Evolutionary conservation across 139 green algal species (phyloP).

Genomic region (Chlorella sp.): DNA sequence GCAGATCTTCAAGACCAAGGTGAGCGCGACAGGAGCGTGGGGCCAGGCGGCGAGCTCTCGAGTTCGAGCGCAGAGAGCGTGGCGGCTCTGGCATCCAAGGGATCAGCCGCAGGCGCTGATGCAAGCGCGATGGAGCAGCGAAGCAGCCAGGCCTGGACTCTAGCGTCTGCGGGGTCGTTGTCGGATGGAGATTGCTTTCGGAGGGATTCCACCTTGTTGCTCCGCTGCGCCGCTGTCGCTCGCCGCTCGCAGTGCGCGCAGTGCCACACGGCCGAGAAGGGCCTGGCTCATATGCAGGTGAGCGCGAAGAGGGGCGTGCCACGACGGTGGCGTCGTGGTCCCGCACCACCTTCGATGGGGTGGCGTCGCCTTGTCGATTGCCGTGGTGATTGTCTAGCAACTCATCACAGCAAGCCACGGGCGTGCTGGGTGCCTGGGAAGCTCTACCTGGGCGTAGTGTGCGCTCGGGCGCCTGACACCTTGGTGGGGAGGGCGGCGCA

Average conservation of each 20-base stretch:
- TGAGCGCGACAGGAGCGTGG: too few relatives aligned
- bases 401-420: background rate
- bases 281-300: conserved; percentile 95
- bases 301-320: background rate
- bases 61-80: background rate
- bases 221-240: too few relatives aligned
- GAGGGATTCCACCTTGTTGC: too few relatives aligned
- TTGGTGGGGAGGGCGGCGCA: too few relatives aligned
- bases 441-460: background rate
- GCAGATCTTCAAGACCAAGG: conserved; percentile 17
- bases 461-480: too few relatives aligned
- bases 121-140: background rate
- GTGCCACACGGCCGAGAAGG: conserved; percentile 91
- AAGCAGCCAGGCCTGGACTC: background rate
- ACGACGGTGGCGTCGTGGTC: background rate
- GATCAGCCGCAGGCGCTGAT: background rate
- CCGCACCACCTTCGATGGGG: background rate
- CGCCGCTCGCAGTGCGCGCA: conserved; percentile 58
- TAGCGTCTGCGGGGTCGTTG: too few relatives aligned
- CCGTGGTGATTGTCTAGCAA: too few relatives aligned
- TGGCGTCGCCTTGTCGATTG: too few relatives aligned
- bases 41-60: too few relatives aligned
- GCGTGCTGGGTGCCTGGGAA: background rate
- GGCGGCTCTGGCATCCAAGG: background rate
- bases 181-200: too few relatives aligned